These are phyloP conservation scores for Athelia sp. DNA, from an alignment of 1,284 basidiomycete genomes.

Conservation along the genomic window DNA sequence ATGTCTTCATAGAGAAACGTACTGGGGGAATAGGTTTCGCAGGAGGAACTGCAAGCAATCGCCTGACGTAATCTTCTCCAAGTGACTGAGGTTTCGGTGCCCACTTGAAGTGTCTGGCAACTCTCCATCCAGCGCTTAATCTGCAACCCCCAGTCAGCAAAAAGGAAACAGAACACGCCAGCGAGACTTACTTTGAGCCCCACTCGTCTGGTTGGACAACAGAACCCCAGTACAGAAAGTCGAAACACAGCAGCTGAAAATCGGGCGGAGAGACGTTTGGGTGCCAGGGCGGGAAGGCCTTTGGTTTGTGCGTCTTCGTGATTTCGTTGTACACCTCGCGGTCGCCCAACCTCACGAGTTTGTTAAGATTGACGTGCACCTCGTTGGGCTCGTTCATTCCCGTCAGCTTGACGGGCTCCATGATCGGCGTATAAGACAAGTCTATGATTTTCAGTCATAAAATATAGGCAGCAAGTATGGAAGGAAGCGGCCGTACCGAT, in stretches of 20 bases:
- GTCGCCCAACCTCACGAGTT: constrained; percentile 34
- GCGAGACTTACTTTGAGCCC: constrained; percentile 15
- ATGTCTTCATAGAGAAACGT: constrained; percentile 6
- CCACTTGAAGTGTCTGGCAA: constrained; percentile 26
- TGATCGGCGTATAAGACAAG: constrained; percentile 36
- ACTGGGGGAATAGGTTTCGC: constrained; percentile 16
- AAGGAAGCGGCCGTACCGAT: not conserved
- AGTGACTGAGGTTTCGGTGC: constrained; percentile 13
- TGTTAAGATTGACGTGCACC: constrained; percentile 28
- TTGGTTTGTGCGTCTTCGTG: constrained; percentile 17
- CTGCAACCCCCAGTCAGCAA: constrained; percentile 31
- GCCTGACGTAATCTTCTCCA: constrained; percentile 20
- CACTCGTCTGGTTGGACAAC: constrained; percentile 22
- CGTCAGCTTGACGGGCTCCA: constrained; percentile 35
- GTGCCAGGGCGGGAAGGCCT: constrained; percentile 16
- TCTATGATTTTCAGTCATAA: constrained; percentile 17
- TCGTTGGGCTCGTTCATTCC: constrained; percentile 28
- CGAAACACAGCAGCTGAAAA: constrained; percentile 47
- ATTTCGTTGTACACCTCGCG: constrained; percentile 27
- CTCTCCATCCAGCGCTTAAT: constrained; percentile 38
- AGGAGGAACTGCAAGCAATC: constrained; percentile 16
- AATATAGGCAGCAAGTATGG: not conserved
- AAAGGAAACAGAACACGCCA: not conserved
- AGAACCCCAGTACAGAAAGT: constrained; percentile 44
- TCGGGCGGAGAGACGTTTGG: constrained; percentile 38